Base-by-base conservation (phyloP, 495 filamentous ascomycete genomes). In the Penicillium ochrochloron region DNA sequence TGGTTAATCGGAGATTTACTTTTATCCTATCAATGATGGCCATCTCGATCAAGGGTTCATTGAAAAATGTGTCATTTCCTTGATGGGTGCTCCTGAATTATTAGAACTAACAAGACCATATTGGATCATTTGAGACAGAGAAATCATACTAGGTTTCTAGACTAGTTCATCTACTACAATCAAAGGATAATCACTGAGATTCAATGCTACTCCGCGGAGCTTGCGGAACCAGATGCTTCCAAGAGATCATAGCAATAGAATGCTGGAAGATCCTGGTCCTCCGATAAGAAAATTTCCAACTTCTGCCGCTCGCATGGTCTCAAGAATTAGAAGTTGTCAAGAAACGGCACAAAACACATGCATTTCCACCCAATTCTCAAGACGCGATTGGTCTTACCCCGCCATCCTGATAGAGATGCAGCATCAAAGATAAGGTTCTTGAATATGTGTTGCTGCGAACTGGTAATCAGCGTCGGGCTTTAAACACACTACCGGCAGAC, bases 1-100 rank as follows among this genome's bases (percentile, higher is more conserved):
- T 65, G 61, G 63, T 42, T 48, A 11, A 15, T 9, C 29, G 41
- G 37, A 48, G 17, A 14, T 59, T 33, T 15, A 8, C 25, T 17
- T 8, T 23, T 2, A 5, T 35, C 41, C 21, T 23, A 33, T 50
- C n/a, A 7, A 1, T 12, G 42, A 25, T 59, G 11, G 7, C 2
- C 0, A 19, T 31, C 0, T 19, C 12, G 31, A 35, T 59, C 41
- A 35, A 23, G n/a, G 25, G 41, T 39, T 48, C 57, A 59, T 59
- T 14, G 57, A 48, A 33, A 37, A 14, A 35, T 8, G 15, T 19
- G 1, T 35, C 5, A 5, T 15, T 33, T 33, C 31, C 15, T 33
- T 11, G 12, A 29, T 57, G 19, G 53, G n/a, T 21, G 2, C 35
- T 17, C 23, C 4, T 27, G 23, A 31, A 31, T 15, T 8, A 0